These are phyloP conservation scores for Echinochloa phyllopogon DNA, from an alignment of 176 grass and related monocot species.

Conservation along the genomic window DNA sequence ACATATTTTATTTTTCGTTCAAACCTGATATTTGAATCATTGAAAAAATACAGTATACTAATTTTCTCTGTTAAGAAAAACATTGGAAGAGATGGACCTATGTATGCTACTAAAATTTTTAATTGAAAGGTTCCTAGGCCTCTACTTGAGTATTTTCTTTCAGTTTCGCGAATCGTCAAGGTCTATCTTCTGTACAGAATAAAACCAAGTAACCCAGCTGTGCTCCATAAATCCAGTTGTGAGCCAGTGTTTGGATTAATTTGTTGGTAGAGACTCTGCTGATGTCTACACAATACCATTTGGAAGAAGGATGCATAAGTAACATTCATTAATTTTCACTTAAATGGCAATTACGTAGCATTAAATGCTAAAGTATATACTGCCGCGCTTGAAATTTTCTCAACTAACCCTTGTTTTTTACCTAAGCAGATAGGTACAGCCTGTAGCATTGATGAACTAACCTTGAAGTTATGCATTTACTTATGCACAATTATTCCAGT, in stretches of 20 bases:
- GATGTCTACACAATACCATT: background rate
- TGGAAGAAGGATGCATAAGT: background rate
- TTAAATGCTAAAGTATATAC: background rate
- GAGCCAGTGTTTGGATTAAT: background rate
- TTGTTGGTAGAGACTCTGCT: background rate
- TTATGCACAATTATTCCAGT: background rate
- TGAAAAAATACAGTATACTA: background rate
- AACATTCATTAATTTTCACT: slow-evolving; percentile 7
- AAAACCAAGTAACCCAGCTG: background rate
- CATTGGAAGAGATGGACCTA: slow-evolving; percentile 8
- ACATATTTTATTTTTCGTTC: slow-evolving; percentile 32
- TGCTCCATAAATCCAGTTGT: background rate
- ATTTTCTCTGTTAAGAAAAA: background rate
- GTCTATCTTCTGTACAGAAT: background rate
- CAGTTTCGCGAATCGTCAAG: background rate
- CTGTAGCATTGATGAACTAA: slow-evolving; percentile 24
- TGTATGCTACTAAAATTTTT: background rate
- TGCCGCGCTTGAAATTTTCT: background rate
- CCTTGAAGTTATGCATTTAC: slow-evolving; percentile 19
- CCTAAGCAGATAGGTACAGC: background rate
- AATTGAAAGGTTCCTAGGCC: background rate
- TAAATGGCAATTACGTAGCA: background rate
- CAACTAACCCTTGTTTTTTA: background rate
- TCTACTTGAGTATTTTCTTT: slow-evolving; percentile 14
- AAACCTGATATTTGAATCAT: slow-evolving; percentile 13